These are phyloP conservation scores for Brasilioporus rufonigricans DNA, from an alignment of 768 basidiomycete species.

Conservation along the genomic window DNA sequence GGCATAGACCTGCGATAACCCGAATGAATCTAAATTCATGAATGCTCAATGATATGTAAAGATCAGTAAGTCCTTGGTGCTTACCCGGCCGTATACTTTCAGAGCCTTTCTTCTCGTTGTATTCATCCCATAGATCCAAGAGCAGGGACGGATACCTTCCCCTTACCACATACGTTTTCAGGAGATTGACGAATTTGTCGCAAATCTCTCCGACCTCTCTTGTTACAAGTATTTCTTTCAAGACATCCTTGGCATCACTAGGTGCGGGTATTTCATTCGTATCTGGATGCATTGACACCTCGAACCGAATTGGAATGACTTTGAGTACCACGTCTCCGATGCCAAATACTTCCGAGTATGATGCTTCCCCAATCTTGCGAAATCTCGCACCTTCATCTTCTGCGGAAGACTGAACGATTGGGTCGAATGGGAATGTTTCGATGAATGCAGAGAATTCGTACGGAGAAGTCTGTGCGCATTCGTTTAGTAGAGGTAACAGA, in stretches of 20 bases:
- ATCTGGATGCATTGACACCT: conserved; percentile 32
- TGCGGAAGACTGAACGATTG: conserved; percentile 46
- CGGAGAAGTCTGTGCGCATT: conserved; percentile 67
- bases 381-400: conserved; percentile 42
- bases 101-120: conserved; percentile 68
- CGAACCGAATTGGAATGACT: conserved; percentile 73
- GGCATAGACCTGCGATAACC: conserved; percentile 76
- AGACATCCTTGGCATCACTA: conserved; percentile 70
- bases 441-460: conserved; percentile 85
- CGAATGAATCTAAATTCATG: conserved; percentile 60
- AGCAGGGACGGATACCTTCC: conserved; percentile 82
- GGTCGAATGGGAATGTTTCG: conserved; percentile 73
- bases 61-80: conserved; percentile 13
- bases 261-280: conserved; percentile 60
- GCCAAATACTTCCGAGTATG: conserved; percentile 94
- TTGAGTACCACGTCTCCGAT: conserved; percentile 89
- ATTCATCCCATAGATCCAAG: conserved; percentile 86
- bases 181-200: conserved; percentile 74
- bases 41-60: conserved; percentile 6
- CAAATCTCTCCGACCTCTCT: conserved; percentile 74
- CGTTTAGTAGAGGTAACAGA: conserved; percentile 61
- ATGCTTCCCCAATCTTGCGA: conserved; percentile 92
- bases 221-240: conserved; percentile 80
- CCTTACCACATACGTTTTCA: conserved; percentile 82
- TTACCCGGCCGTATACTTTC: conserved; percentile 84